These are phyloP conservation scores for Fusarium tanahbumbuense DNA, from an alignment of 2,329 filamentous ascomycete species.

Conservation along the genomic window DNA sequence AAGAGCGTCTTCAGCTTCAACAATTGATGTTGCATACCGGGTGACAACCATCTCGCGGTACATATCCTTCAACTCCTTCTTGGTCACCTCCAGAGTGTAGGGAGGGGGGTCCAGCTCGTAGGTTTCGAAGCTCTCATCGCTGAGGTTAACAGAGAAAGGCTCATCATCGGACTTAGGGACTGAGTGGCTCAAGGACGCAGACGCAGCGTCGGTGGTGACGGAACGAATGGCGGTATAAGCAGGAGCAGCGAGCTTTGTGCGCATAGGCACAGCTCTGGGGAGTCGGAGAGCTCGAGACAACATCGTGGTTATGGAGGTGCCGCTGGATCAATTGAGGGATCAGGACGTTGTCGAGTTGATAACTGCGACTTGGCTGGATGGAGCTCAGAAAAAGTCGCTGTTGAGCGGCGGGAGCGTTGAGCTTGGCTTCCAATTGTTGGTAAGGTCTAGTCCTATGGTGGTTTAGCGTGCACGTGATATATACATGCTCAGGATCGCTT, in stretches of 20 bases:
- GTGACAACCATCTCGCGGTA: constrained; percentile 97
- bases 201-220: constrained; percentile 96
- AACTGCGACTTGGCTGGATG: constrained; percentile 49
- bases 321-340: constrained; percentile 49
- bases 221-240: constrained; percentile 70
- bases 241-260: constrained; percentile 59
- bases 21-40: constrained; percentile 70
- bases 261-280: constrained; percentile 69
- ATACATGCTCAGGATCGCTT: neutral
- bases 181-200: constrained; percentile 85
- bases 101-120: constrained; percentile 97
- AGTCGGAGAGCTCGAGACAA: constrained; percentile 76
- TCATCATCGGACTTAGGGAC: constrained; percentile 85
- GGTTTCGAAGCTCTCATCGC: constrained; percentile 99
- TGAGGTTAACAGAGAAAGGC: constrained; percentile 90
- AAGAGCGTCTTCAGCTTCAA: neutral
- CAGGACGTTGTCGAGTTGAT: constrained; percentile 48
- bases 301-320: constrained; percentile 62
- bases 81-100: constrained; percentile 92
- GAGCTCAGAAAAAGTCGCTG: constrained; percentile 59
- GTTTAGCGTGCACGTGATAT: constrained; percentile 45
- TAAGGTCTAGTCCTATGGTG: constrained; percentile 47
- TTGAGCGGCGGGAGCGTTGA: constrained; percentile 55
- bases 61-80: constrained; percentile 98
- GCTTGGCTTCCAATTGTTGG: constrained; percentile 54